Percentiles rank a stretch among this genome's conserved stretches.
These are phyloP conservation scores for Ophiobolus disseminans DNA, from an alignment of 2,329 filamentous ascomycete species.

Conservation along the genomic window DNA sequence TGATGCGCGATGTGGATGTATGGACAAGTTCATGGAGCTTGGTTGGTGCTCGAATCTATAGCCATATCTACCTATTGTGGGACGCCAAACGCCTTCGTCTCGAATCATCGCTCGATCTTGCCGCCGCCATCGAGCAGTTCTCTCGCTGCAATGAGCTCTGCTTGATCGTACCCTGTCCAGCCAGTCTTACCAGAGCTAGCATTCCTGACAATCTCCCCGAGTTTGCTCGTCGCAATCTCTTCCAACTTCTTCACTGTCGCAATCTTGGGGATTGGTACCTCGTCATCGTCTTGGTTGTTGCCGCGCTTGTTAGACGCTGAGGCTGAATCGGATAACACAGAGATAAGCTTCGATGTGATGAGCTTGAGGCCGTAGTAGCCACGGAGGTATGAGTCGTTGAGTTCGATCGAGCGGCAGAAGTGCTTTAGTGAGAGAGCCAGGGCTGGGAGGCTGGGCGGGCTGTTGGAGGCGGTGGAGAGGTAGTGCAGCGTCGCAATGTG, in stretches of 20 bases:
- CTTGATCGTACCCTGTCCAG: constrained; percentile 75
- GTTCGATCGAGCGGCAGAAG: constrained; percentile 88
- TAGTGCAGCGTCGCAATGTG: constrained; percentile 83
- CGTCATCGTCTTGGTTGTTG: constrained; percentile 45
- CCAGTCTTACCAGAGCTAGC: constrained; percentile 65
- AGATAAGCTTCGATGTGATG: constrained; percentile 58
- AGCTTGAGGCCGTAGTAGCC: constrained; percentile 92
- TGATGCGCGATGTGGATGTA: too few relatives aligned
- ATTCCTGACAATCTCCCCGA: constrained; percentile 76
- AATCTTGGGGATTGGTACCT: constrained; percentile 60
- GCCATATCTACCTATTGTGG: neutral
- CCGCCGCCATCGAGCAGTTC: constrained; percentile 67
- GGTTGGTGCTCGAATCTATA: neutral
- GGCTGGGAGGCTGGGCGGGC: constrained; percentile 43
- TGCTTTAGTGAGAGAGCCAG: constrained; percentile 79
- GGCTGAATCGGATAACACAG: constrained; percentile 40
- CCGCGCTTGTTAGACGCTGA: constrained; percentile 34
- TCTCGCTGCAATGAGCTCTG: constrained; percentile 74
- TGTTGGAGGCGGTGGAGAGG: constrained; percentile 60
- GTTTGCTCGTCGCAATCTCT: constrained; percentile 73
- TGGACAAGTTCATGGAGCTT: neutral
- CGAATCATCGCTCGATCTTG: constrained; percentile 26
- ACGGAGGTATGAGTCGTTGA: constrained; percentile 90
- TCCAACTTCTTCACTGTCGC: constrained; percentile 72
- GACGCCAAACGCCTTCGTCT: constrained; percentile 13